Evolutionary conservation across 768 basidiomycete genomes (phyloP).

Genomic region (Lactarius hengduanensis): DNA sequence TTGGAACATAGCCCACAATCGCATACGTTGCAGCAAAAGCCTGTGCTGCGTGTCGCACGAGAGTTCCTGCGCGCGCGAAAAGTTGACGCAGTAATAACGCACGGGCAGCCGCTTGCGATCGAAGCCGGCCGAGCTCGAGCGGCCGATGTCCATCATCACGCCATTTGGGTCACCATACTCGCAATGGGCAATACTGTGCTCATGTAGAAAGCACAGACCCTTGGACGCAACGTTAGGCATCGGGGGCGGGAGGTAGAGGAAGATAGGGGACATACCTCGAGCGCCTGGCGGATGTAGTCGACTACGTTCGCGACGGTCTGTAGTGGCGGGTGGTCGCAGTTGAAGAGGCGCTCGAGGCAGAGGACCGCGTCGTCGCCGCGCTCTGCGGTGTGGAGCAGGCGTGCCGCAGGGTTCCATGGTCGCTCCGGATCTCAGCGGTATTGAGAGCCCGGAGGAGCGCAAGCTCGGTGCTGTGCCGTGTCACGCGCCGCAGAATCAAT

Average conservation of each 20-base stretch:
- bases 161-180: slow-evolving; percentile 21
- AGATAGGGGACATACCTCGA: slow-evolving; percentile 40
- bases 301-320: slow-evolving; percentile 47
- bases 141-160: slow-evolving; percentile 30
- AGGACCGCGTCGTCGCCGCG: slow-evolving; percentile 44
- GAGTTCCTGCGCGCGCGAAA: slow-evolving; percentile 19
- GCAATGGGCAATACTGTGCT: slow-evolving; percentile 24
- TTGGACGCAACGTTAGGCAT: neutral
- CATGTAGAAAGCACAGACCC: slow-evolving; percentile 29
- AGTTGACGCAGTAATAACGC: slow-evolving; percentile 27
- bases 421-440: slow-evolving; percentile 42
- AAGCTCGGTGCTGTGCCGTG: slow-evolving; percentile 36
- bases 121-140: slow-evolving; percentile 16
- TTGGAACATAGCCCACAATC: slow-evolving; percentile 24
- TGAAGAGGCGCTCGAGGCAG: slow-evolving; percentile 45
- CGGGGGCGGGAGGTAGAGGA: no score
- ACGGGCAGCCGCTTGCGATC: slow-evolving; percentile 26
- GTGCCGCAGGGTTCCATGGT: slow-evolving; percentile 56
- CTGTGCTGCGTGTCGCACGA: slow-evolving; percentile 11
- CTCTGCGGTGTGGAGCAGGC: slow-evolving; percentile 45
- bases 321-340: slow-evolving; percentile 48
- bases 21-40: slow-evolving; percentile 21
- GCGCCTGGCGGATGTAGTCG: slow-evolving; percentile 50
- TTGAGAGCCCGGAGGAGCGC: slow-evolving; percentile 47
- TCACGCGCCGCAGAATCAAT: slow-evolving; percentile 23